These are phyloP conservation scores for Vicia faba DNA, from an alignment of 306 rosid species.

Conservation along the genomic window DNA sequence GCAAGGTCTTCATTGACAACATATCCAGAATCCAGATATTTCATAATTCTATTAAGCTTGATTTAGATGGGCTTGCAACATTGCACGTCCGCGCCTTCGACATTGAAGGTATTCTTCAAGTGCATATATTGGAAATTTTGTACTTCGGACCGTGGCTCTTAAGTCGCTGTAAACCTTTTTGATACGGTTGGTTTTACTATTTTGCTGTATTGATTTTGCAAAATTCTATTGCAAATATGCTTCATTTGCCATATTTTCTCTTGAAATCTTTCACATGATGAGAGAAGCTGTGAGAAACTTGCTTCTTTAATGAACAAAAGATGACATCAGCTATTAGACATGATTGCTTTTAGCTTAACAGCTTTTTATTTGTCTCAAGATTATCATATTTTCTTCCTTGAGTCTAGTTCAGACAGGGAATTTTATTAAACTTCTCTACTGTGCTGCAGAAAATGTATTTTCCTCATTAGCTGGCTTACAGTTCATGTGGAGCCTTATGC, in stretches of 20 bases:
- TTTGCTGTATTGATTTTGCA: slow-evolving; percentile 1
- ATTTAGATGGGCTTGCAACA: slow-evolving; percentile 94
- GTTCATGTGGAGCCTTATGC: slow-evolving; percentile 75
- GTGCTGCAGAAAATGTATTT: slow-evolving; percentile 86
- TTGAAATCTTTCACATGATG: slow-evolving; percentile 13
- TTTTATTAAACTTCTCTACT: slow-evolving; percentile 33
- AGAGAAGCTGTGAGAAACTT: slow-evolving; percentile 1
- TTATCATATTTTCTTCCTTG: slow-evolving; percentile 16
- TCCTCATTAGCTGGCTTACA: slow-evolving; percentile 93
- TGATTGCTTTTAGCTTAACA: slow-evolving; percentile 13
- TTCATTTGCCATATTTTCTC: slow-evolving; percentile 22
- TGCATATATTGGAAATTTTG: slow-evolving; percentile 13
- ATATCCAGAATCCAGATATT: slow-evolving; percentile 85
- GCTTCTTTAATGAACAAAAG: slow-evolving; percentile 23
- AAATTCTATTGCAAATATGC: slow-evolving; percentile 22
- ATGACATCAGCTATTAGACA: slow-evolving; percentile 14
- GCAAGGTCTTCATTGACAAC: slow-evolving; percentile 90
- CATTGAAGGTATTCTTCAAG: slow-evolving; percentile 59
- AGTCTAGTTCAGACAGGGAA: slow-evolving; percentile 10
- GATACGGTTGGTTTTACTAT: slow-evolving; percentile 5
- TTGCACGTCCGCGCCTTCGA: slow-evolving; percentile 88
- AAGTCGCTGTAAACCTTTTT: not conserved
- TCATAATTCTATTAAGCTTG: slow-evolving; percentile 89
- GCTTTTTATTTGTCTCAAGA: not conserved
- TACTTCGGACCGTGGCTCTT: slow-evolving; percentile 6